phyloP scores from a whole-genome alignment of 495 filamentous ascomycete species.

The Aspergillus mulundensis region DNA sequence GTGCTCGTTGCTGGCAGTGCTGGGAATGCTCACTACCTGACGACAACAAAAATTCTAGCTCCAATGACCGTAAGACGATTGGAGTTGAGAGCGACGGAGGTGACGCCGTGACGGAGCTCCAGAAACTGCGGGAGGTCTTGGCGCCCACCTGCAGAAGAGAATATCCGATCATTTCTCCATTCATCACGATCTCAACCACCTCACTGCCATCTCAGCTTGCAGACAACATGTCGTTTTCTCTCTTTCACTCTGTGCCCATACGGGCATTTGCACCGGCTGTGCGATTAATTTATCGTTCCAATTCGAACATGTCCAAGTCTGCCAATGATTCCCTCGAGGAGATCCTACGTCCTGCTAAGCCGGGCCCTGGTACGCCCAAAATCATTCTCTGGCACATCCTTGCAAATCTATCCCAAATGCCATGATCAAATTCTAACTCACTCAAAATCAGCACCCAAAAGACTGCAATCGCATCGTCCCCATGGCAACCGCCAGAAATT shows the following conservation, averaged over 20 bases:
- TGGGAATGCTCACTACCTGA: not conserved
- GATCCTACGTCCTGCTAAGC: conserved; percentile 18
- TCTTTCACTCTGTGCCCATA: conserved; percentile 31
- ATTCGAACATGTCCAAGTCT: conserved; percentile 35
- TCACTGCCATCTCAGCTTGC: not conserved
- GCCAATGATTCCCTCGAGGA: conserved; percentile 22
- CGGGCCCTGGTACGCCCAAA: conserved; percentile 21
- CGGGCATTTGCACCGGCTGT: conserved; percentile 24
- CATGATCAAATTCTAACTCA: not conserved
- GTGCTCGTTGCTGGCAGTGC: not conserved
- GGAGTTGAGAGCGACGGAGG: not conserved
- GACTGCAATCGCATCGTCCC: conserved; percentile 17
- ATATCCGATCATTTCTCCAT: not conserved
- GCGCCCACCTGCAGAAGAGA: conserved; percentile 30
- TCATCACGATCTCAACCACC: not conserved
- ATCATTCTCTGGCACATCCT: not conserved
- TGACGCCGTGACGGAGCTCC: not conserved
- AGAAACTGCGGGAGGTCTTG: conserved; percentile 20
- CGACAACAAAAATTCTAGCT: not conserved
- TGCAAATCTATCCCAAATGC: not conserved
- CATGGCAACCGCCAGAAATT: conserved; percentile 35
- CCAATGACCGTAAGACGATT: not conserved
- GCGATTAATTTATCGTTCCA: conserved; percentile 34
- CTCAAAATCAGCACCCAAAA: not conserved
- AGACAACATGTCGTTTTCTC: conserved; percentile 29